A percentile compares a stretch with the other conserved stretches of the same genome.
These are phyloP conservation scores for Phytophthora colocasiae DNA, from an alignment of 352 stramenopile species.

Conservation along the genomic window DNA sequence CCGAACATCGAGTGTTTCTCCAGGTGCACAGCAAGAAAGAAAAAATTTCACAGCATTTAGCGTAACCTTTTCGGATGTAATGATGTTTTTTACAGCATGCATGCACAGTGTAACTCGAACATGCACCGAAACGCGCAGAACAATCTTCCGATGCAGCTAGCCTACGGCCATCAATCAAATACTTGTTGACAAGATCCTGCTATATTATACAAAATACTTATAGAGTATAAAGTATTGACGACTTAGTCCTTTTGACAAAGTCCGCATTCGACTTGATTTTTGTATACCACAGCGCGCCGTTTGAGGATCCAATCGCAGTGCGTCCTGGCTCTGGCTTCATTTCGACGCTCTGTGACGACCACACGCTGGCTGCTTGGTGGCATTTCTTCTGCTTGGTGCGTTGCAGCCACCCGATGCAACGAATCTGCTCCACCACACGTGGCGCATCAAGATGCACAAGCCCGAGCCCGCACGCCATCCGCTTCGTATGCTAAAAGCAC, in stretches of 20 bases:
- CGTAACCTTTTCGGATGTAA: too few relatives aligned
- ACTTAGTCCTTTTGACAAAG: conserved; percentile 11
- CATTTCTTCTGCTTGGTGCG: conserved; percentile 21
- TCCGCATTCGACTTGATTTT: conserved; percentile 7
- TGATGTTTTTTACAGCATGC: too few relatives aligned
- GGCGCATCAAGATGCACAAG: conserved; percentile 1
- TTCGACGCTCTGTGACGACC: conserved; percentile 9
- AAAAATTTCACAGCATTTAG: too few relatives aligned
- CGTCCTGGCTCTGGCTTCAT: conserved; percentile 25
- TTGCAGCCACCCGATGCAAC: not conserved
- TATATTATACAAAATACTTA: too few relatives aligned
- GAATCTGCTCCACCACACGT: conserved; percentile 5
- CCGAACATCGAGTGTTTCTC: too few relatives aligned
- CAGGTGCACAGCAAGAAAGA: too few relatives aligned
- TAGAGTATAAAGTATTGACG: too few relatives aligned
- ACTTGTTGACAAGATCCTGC: too few relatives aligned
- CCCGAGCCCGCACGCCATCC: not conserved
- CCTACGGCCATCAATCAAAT: too few relatives aligned
- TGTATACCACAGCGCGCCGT: conserved; percentile 10
- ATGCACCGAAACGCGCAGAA: too few relatives aligned
- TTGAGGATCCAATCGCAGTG: conserved; percentile 26
- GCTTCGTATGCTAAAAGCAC: not conserved
- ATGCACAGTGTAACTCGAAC: too few relatives aligned
- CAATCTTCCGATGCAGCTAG: too few relatives aligned
- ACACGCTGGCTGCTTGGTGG: conserved; percentile 6